These are phyloP conservation scores for Suillus placidus DNA, from an alignment of 768 basidiomycete genomes.

Conservation along the genomic window DNA sequence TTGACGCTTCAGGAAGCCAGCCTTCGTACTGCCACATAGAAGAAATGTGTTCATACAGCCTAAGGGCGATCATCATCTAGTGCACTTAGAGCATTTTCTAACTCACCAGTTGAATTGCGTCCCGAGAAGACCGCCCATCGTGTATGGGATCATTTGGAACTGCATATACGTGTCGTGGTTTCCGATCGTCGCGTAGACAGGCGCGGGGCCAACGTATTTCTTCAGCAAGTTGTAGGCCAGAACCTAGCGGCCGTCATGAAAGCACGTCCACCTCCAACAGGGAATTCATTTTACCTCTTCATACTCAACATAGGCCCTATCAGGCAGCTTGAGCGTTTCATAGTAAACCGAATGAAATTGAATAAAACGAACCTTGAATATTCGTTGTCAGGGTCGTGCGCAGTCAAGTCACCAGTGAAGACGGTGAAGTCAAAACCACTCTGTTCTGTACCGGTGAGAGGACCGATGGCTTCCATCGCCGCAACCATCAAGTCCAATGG, in stretches of 20 bases:
- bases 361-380: conserved; percentile 50
- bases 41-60: conserved; percentile 54
- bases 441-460: conserved; percentile 58
- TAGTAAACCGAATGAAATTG: not conserved
- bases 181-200: conserved; percentile 70
- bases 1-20: conserved; percentile 45
- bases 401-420: conserved; percentile 75
- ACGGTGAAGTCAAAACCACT: conserved; percentile 66
- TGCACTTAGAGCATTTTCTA: not conserved
- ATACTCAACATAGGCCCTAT: conserved; percentile 60
- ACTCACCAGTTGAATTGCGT: conserved; percentile 46
- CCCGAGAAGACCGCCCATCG: conserved; percentile 36
- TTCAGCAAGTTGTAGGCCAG: conserved; percentile 65
- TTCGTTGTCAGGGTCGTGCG: conserved; percentile 71
- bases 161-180: conserved; percentile 69
- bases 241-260: conserved; percentile 39
- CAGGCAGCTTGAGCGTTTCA: not conserved
- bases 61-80: conserved; percentile 15
- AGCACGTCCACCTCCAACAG: not conserved
- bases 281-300: conserved; percentile 47
- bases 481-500: conserved; percentile 59
- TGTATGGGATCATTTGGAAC: conserved; percentile 42
- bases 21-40: conserved; percentile 47
- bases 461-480: conserved; percentile 66
- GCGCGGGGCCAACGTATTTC: conserved; percentile 56